phyloP scores from a whole-genome alignment of 2,329 filamentous ascomycete species.

The Penicillium italicum region DNA sequence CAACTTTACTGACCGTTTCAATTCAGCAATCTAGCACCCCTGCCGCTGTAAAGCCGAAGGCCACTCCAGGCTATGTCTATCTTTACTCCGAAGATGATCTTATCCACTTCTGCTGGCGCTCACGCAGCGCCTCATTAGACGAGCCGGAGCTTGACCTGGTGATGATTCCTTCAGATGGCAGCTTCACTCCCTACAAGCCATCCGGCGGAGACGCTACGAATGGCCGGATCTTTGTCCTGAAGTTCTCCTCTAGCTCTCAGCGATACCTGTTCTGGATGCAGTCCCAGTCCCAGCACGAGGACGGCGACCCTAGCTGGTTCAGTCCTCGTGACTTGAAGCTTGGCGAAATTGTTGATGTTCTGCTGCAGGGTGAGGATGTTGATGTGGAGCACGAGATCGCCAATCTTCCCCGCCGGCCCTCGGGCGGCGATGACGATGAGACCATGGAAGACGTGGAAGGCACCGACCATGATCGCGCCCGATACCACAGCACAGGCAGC shows the following conservation, averaged over 20 bases:
- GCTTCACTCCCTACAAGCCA: conserved; percentile 76
- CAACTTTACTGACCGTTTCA: conserved; percentile 8
- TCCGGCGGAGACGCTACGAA: conserved; percentile 66
- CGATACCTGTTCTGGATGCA: conserved; percentile 96
- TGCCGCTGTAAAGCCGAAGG: conserved; percentile 68
- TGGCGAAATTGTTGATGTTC: conserved; percentile 76
- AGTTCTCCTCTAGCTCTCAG: conserved; percentile 88
- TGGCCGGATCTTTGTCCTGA: conserved; percentile 87
- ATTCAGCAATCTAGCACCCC: conserved; percentile 54
- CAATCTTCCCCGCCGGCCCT: conserved; percentile 52
- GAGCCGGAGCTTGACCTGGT: conserved; percentile 82
- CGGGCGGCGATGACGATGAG: conserved; percentile 63
- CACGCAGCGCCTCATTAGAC: conserved; percentile 66
- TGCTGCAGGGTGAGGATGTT: conserved; percentile 86
- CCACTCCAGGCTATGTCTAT: conserved; percentile 81
- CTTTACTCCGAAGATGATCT: conserved; percentile 92
- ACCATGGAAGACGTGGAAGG: conserved; percentile 75
- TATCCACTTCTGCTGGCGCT: conserved; percentile 95
- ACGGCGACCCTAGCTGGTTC: conserved; percentile 71
- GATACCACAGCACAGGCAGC: conserved; percentile 59
- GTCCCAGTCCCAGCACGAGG: conserved; percentile 73
- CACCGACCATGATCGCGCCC: conserved; percentile 53
- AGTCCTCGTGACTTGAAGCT: conserved; percentile 83
- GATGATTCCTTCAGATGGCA: conserved; percentile 87
- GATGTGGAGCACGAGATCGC: conserved; percentile 72